Conservation (phyloP, 2,329 filamentous ascomycete genomes). For the Botrytis deweyae region DNA sequence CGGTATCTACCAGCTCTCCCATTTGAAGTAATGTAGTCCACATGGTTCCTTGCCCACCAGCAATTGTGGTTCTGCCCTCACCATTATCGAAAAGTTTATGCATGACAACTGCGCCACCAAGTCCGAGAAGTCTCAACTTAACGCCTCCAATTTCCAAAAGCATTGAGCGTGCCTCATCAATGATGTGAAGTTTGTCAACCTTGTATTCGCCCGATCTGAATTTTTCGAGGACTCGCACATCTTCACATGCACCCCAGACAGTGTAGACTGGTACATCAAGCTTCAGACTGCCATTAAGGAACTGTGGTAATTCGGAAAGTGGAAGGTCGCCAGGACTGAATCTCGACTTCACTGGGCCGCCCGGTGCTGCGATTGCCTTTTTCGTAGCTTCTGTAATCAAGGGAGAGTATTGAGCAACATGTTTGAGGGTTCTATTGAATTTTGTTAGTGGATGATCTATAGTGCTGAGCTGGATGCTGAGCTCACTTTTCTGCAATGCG, state of each 20-base stretch:
- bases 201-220: slow-evolving; percentile 98
- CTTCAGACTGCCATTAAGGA: slow-evolving; percentile 84
- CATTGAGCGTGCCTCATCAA: slow-evolving; percentile 96
- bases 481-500: slow-evolving; percentile 96
- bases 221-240: slow-evolving; percentile 95
- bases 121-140: slow-evolving; percentile 87
- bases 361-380: slow-evolving; percentile 63
- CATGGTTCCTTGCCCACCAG: slow-evolving; percentile 97
- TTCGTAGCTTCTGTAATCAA: slow-evolving; percentile 78
- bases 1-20: slow-evolving; percentile 96
- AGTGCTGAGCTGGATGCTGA: slow-evolving; percentile 5
- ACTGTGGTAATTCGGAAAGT: slow-evolving; percentile 86
- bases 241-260: slow-evolving; percentile 98
- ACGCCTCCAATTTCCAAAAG: slow-evolving; percentile 92
- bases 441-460: slow-evolving; percentile 31
- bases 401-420: slow-evolving; percentile 97
- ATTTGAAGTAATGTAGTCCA: slow-evolving; percentile 98
- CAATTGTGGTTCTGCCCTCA: slow-evolving; percentile 95
- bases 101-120: slow-evolving; percentile 97
- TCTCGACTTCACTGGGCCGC: slow-evolving; percentile 80
- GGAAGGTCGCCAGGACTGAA: slow-evolving; percentile 80
- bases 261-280: slow-evolving; percentile 97
- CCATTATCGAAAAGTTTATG: slow-evolving; percentile 99
- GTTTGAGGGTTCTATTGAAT: slow-evolving; percentile 78
- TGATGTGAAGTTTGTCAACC: slow-evolving; percentile 94